Evolutionary conservation across 2,329 filamentous ascomycete species (phyloP).

Genomic region (Ophiocordyceps sinensis): DNA sequence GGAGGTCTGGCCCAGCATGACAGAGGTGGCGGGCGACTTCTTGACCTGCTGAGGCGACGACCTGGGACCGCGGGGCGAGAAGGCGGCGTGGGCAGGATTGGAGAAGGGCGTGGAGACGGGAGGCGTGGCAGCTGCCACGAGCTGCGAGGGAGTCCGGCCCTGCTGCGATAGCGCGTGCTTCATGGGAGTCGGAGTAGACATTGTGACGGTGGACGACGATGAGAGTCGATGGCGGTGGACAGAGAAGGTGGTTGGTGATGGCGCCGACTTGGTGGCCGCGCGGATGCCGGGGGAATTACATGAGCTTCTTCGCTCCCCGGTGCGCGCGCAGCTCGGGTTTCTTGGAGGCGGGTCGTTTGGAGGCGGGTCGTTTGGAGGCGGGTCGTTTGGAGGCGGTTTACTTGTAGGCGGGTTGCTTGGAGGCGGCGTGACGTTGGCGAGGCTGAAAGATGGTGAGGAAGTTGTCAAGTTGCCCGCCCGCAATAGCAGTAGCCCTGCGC

Average conservation of each 20-base stretch:
- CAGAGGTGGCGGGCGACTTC: conserved; percentile 44
- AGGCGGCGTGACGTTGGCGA: no score
- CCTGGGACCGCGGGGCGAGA: conserved; percentile 41
- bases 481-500: no score
- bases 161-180: conserved; percentile 29
- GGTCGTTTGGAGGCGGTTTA: no score
- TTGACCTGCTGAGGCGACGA: conserved; percentile 52
- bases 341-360: no score
- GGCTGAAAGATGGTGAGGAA: no score
- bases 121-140: conserved; percentile 39
- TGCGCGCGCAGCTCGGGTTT: no score
- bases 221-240: not conserved
- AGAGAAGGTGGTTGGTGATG: not conserved
- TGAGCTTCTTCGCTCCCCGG: no score
- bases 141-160: conserved; percentile 33
- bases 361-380: no score
- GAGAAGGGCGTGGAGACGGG: conserved; percentile 56
- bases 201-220: conserved; percentile 8
- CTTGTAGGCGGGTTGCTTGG: no score
- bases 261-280: not conserved
- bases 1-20: conserved; percentile 30
- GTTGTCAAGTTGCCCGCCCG: no score
- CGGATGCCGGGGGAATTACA: no score
- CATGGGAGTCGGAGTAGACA: conserved; percentile 36
- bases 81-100: conserved; percentile 38